Conservation (phyloP, 768 basidiomycete genomes). For the Myochromella boudieri region DNA sequence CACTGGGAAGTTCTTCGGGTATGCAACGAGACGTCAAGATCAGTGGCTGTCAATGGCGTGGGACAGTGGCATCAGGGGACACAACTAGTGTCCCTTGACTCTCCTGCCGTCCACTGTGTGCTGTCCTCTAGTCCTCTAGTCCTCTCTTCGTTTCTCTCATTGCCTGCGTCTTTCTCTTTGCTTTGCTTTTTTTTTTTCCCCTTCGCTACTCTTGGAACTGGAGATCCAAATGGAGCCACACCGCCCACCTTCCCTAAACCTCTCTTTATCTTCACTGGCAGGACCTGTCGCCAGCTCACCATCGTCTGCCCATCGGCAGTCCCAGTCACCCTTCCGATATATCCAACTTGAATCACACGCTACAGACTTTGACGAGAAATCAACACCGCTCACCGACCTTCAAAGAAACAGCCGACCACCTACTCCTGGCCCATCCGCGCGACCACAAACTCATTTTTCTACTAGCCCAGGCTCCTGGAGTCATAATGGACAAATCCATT, state of each 20-base stretch:
- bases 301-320: conserved; percentile 24
- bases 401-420: conserved; percentile 9
- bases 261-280: conserved; percentile 29
- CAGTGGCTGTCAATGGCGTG: conserved; percentile 14
- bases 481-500: conserved; percentile 7
- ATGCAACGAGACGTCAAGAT: conserved; percentile 15
- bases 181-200: conserved; percentile 15
- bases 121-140: neutral
- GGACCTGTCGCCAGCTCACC: conserved; percentile 27
- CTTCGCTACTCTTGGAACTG: conserved; percentile 26
- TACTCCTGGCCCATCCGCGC: conserved; percentile 9
- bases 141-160: conserved; percentile 10
- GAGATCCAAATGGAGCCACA: conserved; percentile 28
- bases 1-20: too few species aligned
- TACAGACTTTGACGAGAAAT: conserved; percentile 26
- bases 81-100: conserved; percentile 8
- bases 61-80: conserved; percentile 10
- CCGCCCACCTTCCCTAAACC: conserved; percentile 26
- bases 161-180: conserved; percentile 20
- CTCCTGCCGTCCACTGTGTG: conserved; percentile 8
- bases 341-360: conserved; percentile 21
- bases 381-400: conserved; percentile 25
- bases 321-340: conserved; percentile 34
- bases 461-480: conserved; percentile 3
- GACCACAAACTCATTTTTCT: conserved; percentile 8